These are phyloP conservation scores for Lycium barbarum DNA, from an alignment of 257 asterid species.

Conservation along the genomic window DNA sequence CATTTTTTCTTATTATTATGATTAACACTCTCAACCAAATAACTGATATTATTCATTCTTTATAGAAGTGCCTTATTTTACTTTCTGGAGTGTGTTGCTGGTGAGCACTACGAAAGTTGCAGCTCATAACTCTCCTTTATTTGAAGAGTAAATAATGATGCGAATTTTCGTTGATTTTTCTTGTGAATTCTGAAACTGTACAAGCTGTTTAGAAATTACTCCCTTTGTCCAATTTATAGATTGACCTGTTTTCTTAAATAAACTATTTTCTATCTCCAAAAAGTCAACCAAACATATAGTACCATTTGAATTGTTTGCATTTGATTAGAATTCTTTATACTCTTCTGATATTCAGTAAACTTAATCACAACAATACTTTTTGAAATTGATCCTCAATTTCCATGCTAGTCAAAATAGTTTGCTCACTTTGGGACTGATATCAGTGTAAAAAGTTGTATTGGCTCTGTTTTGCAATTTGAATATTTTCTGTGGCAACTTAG, in stretches of 20 bases:
- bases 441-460: background rate
- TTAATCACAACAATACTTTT: background rate
- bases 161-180: background rate
- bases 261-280: background rate
- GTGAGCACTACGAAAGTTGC: background rate
- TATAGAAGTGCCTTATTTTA: background rate
- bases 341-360: background rate
- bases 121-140: background rate
- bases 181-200: background rate
- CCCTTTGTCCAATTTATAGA: background rate
- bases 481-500: background rate
- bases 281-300: background rate
- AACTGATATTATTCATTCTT: background rate
- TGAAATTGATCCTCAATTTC: background rate
- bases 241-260: background rate
- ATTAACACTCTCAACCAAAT: background rate
- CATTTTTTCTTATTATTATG: background rate
- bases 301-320: background rate
- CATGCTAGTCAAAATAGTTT: slow-evolving; percentile 2
- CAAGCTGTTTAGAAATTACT: background rate
- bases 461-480: background rate
- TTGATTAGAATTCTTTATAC: background rate
- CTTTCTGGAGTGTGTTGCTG: background rate
- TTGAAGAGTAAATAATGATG: slow-evolving; percentile 8
- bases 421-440: background rate